Conservation (phyloP, 768 basidiomycete species). For the Pulveroboletus sp. region DNA sequence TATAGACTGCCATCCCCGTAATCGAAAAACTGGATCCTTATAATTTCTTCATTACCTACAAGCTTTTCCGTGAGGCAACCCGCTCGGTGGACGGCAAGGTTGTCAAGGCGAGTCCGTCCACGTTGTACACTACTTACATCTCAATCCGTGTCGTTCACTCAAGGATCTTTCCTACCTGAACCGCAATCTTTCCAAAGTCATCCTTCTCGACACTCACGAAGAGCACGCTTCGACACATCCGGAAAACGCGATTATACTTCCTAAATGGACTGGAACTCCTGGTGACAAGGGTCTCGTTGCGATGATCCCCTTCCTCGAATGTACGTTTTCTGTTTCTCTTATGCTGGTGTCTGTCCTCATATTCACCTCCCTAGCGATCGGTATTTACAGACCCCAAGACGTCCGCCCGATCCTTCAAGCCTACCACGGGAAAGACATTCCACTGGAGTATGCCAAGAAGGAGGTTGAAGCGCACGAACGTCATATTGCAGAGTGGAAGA, state of each 20-base stretch:
- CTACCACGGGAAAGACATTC: constrained; percentile 85
- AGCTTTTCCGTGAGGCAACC: constrained; percentile 90
- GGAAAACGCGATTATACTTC: constrained; percentile 81
- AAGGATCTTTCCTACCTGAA: constrained; percentile 93
- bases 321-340: constrained; percentile 34
- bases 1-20: constrained; percentile 80
- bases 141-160: background rate
- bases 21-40: constrained; percentile 94
- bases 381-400: constrained; percentile 82
- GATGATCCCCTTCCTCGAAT: constrained; percentile 98
- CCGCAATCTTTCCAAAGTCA: constrained; percentile 85
- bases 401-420: constrained; percentile 83
- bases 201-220: constrained; percentile 79
- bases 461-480: constrained; percentile 78
- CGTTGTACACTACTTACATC: background rate
- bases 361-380: constrained; percentile 59
- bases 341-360: background rate
- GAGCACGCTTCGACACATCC: constrained; percentile 78
- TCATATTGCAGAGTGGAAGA: constrained; percentile 80
- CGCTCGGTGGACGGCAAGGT: constrained; percentile 75
- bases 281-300: constrained; percentile 74
- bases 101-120: constrained; percentile 60
- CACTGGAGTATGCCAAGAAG: constrained; percentile 81
- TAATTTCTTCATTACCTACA: constrained; percentile 82
- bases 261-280: constrained; percentile 81